A percentile compares a stretch with the other conserved stretches of the same genome.
These are phyloP conservation scores for Candida ulmi DNA, from an alignment of 805 yeast genomes.

Conservation along the genomic window DNA sequence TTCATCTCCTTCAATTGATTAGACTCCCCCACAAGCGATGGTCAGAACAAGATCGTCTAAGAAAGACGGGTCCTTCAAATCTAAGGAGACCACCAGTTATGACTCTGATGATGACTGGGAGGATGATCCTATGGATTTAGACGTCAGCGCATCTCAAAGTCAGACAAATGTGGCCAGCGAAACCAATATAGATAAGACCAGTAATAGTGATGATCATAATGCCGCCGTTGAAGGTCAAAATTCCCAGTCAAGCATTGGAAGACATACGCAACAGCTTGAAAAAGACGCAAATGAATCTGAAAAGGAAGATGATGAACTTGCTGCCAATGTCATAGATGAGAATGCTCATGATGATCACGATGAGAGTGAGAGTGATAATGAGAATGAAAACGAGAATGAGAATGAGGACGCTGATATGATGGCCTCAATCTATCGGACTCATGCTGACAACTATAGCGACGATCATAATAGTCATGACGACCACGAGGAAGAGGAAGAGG, in stretches of 20 bases:
- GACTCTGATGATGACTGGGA: background rate
- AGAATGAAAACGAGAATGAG: conserved; percentile 24
- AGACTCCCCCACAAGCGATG: background rate
- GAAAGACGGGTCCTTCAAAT: background rate
- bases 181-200: no score
- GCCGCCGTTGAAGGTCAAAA: no score
- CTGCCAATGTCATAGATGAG: conserved; percentile 16
- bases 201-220: no score
- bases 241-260: no score
- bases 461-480: conserved; percentile 21
- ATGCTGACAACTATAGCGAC: conserved; percentile 7
- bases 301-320: conserved; percentile 5
- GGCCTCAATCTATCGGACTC: background rate
- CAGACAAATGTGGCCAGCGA: background rate
- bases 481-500: conserved; percentile 11
- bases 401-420: conserved; percentile 6
- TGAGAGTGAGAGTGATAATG: conserved; percentile 16
- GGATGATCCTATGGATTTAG: conserved; percentile 1
- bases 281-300: conserved; percentile 21
- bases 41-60: conserved; percentile 1
- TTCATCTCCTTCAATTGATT: no score
- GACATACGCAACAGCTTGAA: no score
- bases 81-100: background rate
- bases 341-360: conserved; percentile 17
- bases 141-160: background rate